Evolutionary conservation across 164 flowering plant genomes (phyloP), one percentile per base, ranked within the genome.

Genomic region (Stephania yunnanensis): DNA sequence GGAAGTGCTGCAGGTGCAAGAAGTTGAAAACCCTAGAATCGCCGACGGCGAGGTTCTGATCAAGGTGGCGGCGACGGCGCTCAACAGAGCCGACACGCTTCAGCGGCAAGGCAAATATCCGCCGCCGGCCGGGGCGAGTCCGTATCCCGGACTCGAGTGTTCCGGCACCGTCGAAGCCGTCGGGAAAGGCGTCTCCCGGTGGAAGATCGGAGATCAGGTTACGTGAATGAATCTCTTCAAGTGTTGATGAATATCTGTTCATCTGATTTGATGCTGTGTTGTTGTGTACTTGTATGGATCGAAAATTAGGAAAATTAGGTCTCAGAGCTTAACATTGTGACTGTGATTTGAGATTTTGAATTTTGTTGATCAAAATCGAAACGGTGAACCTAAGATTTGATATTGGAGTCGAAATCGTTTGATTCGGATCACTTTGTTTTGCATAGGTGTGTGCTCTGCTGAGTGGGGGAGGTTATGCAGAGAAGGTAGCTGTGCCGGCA

Each of bases 181-280:
- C 46, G 98, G 99, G 1, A 85, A 83, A 53, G 70, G 80, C 72
- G 97, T 92, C 29, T 75, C 88, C 36, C 86, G 95, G 46, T 94
- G 98, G 98, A 89, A 87, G 74, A 74, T 90, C n/a, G 98, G 98
- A 29, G 97, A 94, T 78, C 94, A 90, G 97, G 98, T 87, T 65
- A 15, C 31, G 55, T 50, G 12, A 50, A 15, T 50, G 12, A 50
- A 7, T 50, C 12, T 11, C n/a, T 70, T 22, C 45, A 50, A 50
- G 11, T 50, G 55, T 50, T 11, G 55, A 10, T 50, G 22, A 55
- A 44, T 53, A 9, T 20, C 70, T 53, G 10, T 6, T 74, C 46
- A 65, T 74, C n/a, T 65, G 19, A 19, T 73, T 15, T 12, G 17
- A 65, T 61, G 53, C 4, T 48, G 53, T 7, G 42, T 36, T 36